phyloP scores from a whole-genome alignment of 139 green algal species.

The Nannochloris sp. region DNA sequence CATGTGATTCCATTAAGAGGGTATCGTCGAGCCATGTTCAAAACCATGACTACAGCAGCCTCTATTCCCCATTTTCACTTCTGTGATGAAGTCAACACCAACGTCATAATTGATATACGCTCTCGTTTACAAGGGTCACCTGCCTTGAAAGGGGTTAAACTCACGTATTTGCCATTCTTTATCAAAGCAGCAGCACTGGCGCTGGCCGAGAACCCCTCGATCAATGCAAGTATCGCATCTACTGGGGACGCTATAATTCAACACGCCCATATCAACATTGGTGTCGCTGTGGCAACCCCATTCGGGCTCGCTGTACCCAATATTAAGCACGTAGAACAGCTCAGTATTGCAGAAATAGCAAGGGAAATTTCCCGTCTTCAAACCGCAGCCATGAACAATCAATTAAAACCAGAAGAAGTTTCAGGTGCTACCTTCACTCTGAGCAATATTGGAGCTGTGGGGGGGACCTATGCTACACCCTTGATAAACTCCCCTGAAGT shows the following conservation, averaged over 20 bases:
- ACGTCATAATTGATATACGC: conserved; percentile 48
- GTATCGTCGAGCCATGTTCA: conserved; percentile 69
- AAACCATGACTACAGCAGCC: conserved; percentile 56
- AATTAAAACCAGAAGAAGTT: conserved; percentile 55
- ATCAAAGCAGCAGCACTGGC: conserved; percentile 78
- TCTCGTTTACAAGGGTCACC: conserved; percentile 25
- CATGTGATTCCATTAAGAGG: conserved; percentile 39
- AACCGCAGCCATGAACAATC: conserved; percentile 45
- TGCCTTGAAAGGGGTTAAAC: conserved; percentile 33
- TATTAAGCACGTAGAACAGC: conserved; percentile 57
- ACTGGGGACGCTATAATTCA: conserved; percentile 61
- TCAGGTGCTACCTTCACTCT: conserved; percentile 73
- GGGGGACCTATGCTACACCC: conserved; percentile 73
- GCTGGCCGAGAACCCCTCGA: conserved; percentile 50
- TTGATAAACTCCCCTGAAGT: conserved; percentile 65
- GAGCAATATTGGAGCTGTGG: conserved; percentile 85
- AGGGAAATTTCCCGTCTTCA: conserved; percentile 63
- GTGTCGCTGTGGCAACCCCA: conserved; percentile 81
- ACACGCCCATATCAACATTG: conserved; percentile 76
- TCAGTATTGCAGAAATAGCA: conserved; percentile 51
- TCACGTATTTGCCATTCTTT: conserved; percentile 79
- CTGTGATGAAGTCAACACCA: conserved; percentile 63
- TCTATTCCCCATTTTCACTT: conserved; percentile 79
- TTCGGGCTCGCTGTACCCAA: conserved; percentile 80
- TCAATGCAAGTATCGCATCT: conserved; percentile 66